These are phyloP conservation scores for Nannochloris sp. DNA, from an alignment of 139 green algal species.

Conservation along the genomic window DNA sequence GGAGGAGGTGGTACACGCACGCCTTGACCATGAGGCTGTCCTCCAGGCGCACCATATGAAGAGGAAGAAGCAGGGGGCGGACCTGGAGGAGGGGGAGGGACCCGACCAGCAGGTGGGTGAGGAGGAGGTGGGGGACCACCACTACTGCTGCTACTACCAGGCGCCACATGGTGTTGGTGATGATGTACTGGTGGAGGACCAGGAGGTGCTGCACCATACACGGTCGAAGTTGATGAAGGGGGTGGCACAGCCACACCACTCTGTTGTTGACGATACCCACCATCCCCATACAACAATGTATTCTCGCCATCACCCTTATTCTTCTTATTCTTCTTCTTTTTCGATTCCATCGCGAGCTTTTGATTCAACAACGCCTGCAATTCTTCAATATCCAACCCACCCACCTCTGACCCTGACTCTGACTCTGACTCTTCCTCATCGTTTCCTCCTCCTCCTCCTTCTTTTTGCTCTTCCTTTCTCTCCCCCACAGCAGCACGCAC, in stretches of 20 bases:
- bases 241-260: no score
- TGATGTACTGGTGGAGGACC: no score
- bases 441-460: background rate
- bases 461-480: background rate
- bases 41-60: background rate
- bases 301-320: no score
- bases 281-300: no score
- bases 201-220: no score
- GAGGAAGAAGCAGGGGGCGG: background rate
- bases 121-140: background rate
- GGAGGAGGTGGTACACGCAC: background rate
- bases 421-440: background rate
- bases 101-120: background rate
- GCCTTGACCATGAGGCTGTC: background rate
- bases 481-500: slow-evolving; percentile 12
- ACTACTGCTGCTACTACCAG: no score
- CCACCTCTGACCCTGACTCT: background rate
- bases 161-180: no score
- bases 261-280: no score
- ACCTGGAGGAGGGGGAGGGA: background rate
- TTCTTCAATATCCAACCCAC: no score
- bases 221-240: no score
- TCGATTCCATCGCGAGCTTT: no score
- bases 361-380: no score
- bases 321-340: background rate